Conservation (phyloP, 805 yeast species). For the Metschnikowia dekortorum region DNA sequence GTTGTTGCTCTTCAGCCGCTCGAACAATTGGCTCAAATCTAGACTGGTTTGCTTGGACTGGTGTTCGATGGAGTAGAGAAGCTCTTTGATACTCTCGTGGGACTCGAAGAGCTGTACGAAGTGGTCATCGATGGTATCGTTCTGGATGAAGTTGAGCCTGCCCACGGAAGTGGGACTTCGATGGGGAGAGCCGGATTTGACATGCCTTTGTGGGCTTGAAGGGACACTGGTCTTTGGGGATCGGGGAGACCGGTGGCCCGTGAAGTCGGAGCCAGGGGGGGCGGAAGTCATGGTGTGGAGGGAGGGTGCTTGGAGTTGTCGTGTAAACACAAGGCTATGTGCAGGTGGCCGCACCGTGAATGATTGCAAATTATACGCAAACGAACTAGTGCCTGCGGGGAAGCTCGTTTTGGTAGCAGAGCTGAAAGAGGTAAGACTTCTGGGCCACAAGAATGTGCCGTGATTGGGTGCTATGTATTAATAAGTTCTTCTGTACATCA, state of each 20-base stretch:
- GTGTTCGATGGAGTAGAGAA: conserved; percentile 26
- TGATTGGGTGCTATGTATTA: no score
- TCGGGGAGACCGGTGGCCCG: not conserved
- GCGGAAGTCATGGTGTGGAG: not conserved
- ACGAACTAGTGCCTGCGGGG: no score
- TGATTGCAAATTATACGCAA: not conserved
- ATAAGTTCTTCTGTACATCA: no score
- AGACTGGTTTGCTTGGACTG: conserved; percentile 32
- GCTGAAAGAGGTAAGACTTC: no score
- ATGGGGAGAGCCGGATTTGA: conserved; percentile 27
- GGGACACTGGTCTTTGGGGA: not conserved
- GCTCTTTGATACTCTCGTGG: conserved; percentile 26
- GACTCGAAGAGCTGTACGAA: conserved; percentile 26
- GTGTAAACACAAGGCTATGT: not conserved
- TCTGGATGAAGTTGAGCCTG: conserved; percentile 27
- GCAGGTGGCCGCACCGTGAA: conserved; percentile 2
- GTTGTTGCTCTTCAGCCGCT: conserved; percentile 39
- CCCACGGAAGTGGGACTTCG: conserved; percentile 20
- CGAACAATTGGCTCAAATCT: conserved; percentile 34
- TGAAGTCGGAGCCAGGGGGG: not conserved
- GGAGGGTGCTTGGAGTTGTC: not conserved
- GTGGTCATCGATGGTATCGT: conserved; percentile 31
- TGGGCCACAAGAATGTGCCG: no score
- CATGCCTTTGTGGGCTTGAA: conserved; percentile 4
- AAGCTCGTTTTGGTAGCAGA: no score